A percentile compares a stretch with the other conserved stretches of the same genome.
Conservation (phyloP, 371 early-diverging fungal species). For the Gilbertella persicaria region DNA sequence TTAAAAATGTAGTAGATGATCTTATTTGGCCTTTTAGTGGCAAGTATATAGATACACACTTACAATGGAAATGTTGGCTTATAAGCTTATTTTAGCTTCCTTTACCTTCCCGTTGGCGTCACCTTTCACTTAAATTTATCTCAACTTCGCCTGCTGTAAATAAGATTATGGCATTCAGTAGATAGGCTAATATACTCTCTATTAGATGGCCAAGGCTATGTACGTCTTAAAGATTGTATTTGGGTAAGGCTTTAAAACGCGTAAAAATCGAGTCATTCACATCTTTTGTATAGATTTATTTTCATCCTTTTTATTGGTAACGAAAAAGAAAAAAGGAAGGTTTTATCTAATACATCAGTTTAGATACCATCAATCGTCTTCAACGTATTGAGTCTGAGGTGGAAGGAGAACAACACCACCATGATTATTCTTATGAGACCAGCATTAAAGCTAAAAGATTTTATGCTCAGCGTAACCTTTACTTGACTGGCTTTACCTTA, state of each 20-base stretch:
- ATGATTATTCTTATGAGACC: conserved; percentile 58
- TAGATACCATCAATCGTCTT: conserved; percentile 74
- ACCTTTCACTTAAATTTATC: conserved; percentile 53
- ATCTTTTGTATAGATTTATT: conserved; percentile 48
- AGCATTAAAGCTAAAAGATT: conserved; percentile 73
- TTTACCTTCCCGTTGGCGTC: conserved; percentile 64
- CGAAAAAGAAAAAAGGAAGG: neutral
- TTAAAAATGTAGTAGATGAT: neutral
- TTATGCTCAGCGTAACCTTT: conserved; percentile 90
- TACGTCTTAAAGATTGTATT: conserved; percentile 61
- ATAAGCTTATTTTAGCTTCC: conserved; percentile 51
- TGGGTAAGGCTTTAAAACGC: conserved; percentile 44
- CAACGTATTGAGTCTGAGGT: conserved; percentile 51
- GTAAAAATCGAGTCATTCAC: neutral
- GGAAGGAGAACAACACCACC: conserved; percentile 27
- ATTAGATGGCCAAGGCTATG: conserved; percentile 50
- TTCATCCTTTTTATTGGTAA: conserved; percentile 68
- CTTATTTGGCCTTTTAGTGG: neutral
- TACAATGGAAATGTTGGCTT: neutral
- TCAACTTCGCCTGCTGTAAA: conserved; percentile 51
- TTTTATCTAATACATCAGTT: neutral
- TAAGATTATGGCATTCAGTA: neutral
- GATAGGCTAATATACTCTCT: neutral
- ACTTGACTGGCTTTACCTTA: conserved; percentile 86
- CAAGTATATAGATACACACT: neutral